Percentiles rank a stretch among this genome's conserved stretches.
Evolutionary conservation across 192 early-diverging fungal species (phyloP).

Genomic region (Backusella australiensis): DNA sequence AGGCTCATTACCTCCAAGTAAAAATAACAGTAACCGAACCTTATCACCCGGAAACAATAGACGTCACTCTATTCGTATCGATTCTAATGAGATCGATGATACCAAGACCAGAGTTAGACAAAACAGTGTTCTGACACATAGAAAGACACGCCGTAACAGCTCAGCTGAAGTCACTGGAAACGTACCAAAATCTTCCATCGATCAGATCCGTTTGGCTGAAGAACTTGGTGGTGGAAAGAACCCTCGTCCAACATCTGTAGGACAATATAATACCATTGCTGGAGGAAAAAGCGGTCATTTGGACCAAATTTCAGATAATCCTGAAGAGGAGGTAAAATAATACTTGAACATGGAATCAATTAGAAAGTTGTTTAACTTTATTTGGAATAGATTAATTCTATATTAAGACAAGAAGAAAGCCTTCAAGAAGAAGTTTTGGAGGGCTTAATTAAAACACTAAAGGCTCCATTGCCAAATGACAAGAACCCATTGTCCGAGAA

Average conservation of each 20-base stretch:
- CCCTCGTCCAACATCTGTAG: conserved; percentile 26
- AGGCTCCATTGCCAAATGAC: conserved; percentile 78
- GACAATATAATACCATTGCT: conserved; percentile 21
- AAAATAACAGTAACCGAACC: not conserved
- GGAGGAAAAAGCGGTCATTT: conserved; percentile 14
- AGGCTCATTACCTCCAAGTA: not conserved
- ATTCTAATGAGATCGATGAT: not conserved
- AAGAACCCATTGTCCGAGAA: conserved; percentile 70
- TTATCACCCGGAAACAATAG: not conserved
- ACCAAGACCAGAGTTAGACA: not conserved
- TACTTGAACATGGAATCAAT: too few species aligned
- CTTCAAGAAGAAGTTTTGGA: conserved; percentile 79
- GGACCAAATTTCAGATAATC: conserved; percentile 27
- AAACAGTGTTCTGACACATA: not conserved
- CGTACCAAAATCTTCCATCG: conserved; percentile 25
- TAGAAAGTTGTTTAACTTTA: not conserved
- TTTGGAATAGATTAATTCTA: conserved; percentile 34
- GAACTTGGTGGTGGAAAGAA: conserved; percentile 16
- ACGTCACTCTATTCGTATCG: not conserved
- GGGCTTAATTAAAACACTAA: conserved; percentile 82
- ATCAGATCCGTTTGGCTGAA: conserved; percentile 24
- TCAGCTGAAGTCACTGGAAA: conserved; percentile 34
- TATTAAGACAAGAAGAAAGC: conserved; percentile 58
- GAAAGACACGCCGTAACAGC: conserved; percentile 42
- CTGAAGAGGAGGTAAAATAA: conserved; percentile 34